Evolutionary conservation across 805 yeast species (phyloP).

Genomic region (Yarrowia deformans): DNA sequence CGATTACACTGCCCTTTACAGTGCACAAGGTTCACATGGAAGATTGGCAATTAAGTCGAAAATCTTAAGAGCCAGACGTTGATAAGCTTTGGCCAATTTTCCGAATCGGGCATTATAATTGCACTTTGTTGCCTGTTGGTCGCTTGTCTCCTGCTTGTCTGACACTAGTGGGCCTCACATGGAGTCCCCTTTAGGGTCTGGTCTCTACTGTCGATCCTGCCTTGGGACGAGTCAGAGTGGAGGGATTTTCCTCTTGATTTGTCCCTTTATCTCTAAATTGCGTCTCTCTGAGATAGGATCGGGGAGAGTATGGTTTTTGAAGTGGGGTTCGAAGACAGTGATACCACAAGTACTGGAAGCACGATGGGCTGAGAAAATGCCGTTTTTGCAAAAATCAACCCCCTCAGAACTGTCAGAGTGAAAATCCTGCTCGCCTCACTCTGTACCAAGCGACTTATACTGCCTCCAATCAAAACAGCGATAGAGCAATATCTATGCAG

Average conservation of each 20-base stretch:
- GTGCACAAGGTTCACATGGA: constrained; percentile 1
- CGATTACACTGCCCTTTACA: neutral
- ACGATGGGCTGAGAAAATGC: too few species aligned
- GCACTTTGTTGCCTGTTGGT: constrained; percentile 11
- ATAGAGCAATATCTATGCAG: neutral
- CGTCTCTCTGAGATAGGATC: constrained; percentile 7
- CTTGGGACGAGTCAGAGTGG: constrained; percentile 16
- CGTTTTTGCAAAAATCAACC: too few species aligned
- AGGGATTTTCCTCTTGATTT: constrained; percentile 3
- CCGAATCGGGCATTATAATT: constrained; percentile 31
- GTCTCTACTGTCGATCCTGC: constrained; percentile 19
- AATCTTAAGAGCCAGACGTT: neutral
- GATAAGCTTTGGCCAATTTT: constrained; percentile 11
- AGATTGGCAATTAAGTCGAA: neutral
- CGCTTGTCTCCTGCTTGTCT: neutral
- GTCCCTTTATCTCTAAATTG: neutral
- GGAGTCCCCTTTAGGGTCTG: constrained; percentile 8
- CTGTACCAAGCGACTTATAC: neutral
- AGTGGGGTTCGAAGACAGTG: too few species aligned
- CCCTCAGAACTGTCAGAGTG: too few species aligned
- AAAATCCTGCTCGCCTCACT: too few species aligned
- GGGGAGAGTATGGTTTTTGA: constrained; percentile 6
- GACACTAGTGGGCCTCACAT: neutral
- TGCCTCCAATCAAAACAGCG: neutral
- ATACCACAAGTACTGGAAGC: too few species aligned